Evolutionary conservation across 2,329 filamentous ascomycete genomes (phyloP).

Genomic region (Nothopassalora personata): DNA sequence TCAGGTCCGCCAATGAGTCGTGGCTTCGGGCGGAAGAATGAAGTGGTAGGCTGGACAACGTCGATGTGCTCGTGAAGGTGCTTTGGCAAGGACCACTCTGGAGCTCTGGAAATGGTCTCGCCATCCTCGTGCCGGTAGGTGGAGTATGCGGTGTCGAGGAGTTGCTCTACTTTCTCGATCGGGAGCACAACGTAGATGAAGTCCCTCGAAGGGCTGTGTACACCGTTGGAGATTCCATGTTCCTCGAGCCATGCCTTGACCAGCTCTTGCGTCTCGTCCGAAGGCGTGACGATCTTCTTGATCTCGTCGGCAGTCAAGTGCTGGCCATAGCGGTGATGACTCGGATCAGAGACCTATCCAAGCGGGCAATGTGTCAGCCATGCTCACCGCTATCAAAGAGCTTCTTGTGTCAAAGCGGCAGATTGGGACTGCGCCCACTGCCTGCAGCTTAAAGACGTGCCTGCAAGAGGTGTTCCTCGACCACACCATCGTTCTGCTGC

Average conservation of each 20-base stretch:
- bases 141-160: slow-evolving; percentile 50
- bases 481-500: slow-evolving; percentile 51
- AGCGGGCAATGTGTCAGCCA: neutral
- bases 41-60: slow-evolving; percentile 56
- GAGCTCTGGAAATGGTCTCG: slow-evolving; percentile 47
- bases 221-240: slow-evolving; percentile 44
- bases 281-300: slow-evolving; percentile 49
- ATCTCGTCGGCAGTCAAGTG: slow-evolving; percentile 51
- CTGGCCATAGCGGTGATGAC: slow-evolving; percentile 49
- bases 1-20: slow-evolving; percentile 14
- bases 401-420: neutral
- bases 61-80: slow-evolving; percentile 56
- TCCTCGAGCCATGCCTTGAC: slow-evolving; percentile 54
- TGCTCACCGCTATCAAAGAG: neutral
- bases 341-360: slow-evolving; percentile 46
- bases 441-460: neutral
- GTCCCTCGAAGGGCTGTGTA: slow-evolving; percentile 52
- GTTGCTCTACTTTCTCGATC: slow-evolving; percentile 47
- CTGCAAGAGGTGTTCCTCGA: slow-evolving; percentile 52
- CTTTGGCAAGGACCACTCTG: slow-evolving; percentile 53
- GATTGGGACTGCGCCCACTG: too few relatives aligned
- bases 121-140: slow-evolving; percentile 49
- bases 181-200: slow-evolving; percentile 53
- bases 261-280: slow-evolving; percentile 47
- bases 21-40: slow-evolving; percentile 47